Base-by-base conservation (phyloP, 1,284 basidiomycete genomes). In the Violaceomyces palustris region DNA sequence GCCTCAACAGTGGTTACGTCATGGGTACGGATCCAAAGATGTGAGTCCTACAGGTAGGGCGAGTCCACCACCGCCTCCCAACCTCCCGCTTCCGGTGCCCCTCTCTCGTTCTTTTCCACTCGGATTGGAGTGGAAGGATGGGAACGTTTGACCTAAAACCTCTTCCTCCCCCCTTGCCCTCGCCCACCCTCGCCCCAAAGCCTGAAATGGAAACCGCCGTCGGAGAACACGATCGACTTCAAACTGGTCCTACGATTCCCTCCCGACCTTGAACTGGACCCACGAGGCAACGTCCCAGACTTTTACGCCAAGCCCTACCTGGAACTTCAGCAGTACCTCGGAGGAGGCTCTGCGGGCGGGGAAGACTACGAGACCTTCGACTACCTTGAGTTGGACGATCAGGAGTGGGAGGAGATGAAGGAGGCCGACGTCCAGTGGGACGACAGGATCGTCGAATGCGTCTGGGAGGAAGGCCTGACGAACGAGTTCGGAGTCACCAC, bases 161-260 rank as follows among this genome's bases (percentile, higher is more conserved):
- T 25, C 3, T n/a, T n/a, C n/a, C n/a, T n/a, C n/a, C n/a, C n/a
- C n/a, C n/a, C n/a, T n/a, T n/a, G n/a, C n/a, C n/a, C n/a, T n/a
- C 29, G 29, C 24, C 14, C 12, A 27, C 6, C 22, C n/a, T 23
- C 22, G n/a, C 8, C 25, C 25, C 4, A 1, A 40, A 53, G 48
- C 28, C 61, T 73, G 46, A 99, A 99, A 74, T 99, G 94, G 94
- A 99, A 99, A 75, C 92, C 93, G 1, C 91, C 94, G 3, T 87
- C 86, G 3, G 94, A 98, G 69, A 99, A 99, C 74, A 91, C 90
- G 3, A 87, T 98, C 68, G 94, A 99, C 75, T 98, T 98, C 78
- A 89, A 89, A 72, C 83, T 98, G 11, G 80, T 92, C 40, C 79
- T 99, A 15, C 83, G 88, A 27, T 99, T 98, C 73, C 91, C 93